Evolutionary conservation across 441 rosid species (phyloP), one percentile per base, ranked within the genome.

Genomic region (Bocquillonia castaneifolia): DNA sequence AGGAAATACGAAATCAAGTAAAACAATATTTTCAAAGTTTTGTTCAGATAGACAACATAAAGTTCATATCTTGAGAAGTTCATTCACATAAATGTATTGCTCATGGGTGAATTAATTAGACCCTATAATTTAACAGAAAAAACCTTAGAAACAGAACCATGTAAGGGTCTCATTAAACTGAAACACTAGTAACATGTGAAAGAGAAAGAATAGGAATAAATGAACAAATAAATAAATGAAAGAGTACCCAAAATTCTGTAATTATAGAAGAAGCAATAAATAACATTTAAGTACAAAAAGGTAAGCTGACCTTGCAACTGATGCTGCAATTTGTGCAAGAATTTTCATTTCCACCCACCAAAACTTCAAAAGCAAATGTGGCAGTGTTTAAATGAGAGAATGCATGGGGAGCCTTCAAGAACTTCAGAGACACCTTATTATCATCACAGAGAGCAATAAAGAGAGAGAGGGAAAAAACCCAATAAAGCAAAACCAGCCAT

Each of bases 311-410:
- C 93, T 85, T 84, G 88, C 94, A 90, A 73, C 36, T 77, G 74
- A 84, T 59, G 71, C 37, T 81, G 78, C 89, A 89, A 76, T 70
- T 62, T 25, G 84, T 48, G 79, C 92, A 89, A 78, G 77, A 71
- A 69, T 37, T 59, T 48, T 51, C 80, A 77, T 78, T 78, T 54
- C 75, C 86, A 69, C 72, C 79, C 64, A 69, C 83, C 39, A 81
- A 67, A 37, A 86, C 84, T 76, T 87, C 78, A 71, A 93, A 91
- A 52, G 72, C 83, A 77, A 93, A 91, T 52, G 80, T 85, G 69
- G 97, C 88, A 0, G 83, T 78, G 63, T 68, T 81, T 68, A 82
- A 79, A 72, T 76, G 88, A 6, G 97, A 91, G 68, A 77, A 68
- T 56, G 80, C 64, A 59, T 42, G 80, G 64, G 98, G 98, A 76